Evolutionary conservation across 1,284 basidiomycete species (phyloP), one percentile per base, ranked within the genome.

Genomic region (Rhizoctonia solani): DNA sequence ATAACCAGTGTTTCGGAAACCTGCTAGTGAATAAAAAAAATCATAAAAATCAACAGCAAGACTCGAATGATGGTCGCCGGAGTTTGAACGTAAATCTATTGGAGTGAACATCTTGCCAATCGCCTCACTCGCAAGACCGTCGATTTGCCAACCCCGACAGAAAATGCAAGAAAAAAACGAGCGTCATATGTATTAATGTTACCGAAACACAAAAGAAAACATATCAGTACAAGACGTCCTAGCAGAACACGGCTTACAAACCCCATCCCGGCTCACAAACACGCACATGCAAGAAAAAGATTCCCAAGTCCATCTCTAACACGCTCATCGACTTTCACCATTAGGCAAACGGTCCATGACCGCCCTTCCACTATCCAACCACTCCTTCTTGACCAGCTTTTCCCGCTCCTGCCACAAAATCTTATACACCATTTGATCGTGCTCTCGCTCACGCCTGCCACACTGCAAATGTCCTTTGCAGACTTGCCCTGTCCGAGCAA

Each of bases 401-500:
- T 88, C 85, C 77, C 79, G 87, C 50, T 87, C 86, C 9, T 77
- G 76, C 73, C 85, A 89, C 74, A 92, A 90, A 72, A 89, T 75
- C 70, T 85, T 80, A 75, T 92, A 92, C 69, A 92, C 89, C 77
- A 95, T 79, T 94, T 94, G 76, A 98, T 96, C 55, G 96, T 98
- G 59, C 93, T 90, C 75, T 98, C 95, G 74, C 93, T 95, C n/a
- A 98, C 95, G 8, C 93, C 93, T 0, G 94, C 95, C n/a, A 98
- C 92, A n/a, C 83, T 79, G 71, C 90, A 90, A 74, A 99, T 96
- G 73, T 96, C 92, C 77, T 88, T 88, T 50, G 90, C 85, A 23
- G 87, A 83, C 76, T 91, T 91, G 32, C 81, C 74, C 71, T 87
- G 86, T 67, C 88, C 92, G 72, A 95, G 83, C 50, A 98, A 77